Evolutionary conservation across 768 basidiomycete genomes (phyloP), one percentile per base, ranked within the genome.

Genomic region (Hirschioporus abietinus): DNA sequence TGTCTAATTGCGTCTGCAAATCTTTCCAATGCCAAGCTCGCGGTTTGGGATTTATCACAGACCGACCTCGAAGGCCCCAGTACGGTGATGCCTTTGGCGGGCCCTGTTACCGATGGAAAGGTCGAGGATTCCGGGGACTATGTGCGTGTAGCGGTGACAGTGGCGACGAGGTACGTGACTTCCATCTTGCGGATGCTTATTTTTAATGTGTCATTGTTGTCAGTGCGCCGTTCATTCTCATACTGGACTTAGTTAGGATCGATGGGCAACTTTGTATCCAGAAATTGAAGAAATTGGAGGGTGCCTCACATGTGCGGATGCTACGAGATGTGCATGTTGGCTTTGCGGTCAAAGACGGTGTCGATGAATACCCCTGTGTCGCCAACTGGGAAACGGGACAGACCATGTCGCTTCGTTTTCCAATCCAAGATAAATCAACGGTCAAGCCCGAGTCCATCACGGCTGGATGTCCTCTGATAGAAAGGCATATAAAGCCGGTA

Each of bases 1-100:
- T 61, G 60, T 24, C 23, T 61, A 25, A 15, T 61, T 25, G 60
- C 60, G 3, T 61, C 60, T 15, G 60, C 60, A 9, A 61, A 61
- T 24, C 25, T 61, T 3, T 18, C 60, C 30, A 34, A 15, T 25
- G 30, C 25, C 23, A 25, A 18, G 9, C 60, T 61, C 3, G 30
- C 60, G 12, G 25, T 61, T 1, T 61, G 60, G 60, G 60, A 61
- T 34, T 61, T 61, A 15, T 61, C 60, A 9, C 60, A 18, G 2
- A 52, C 42, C 3, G 42, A 52, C 20, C 12, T 52, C 5, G 15
- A 15, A 10, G 42, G 42, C 12, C 60, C 60, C 3, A 2, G 23
- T 15, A 25, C 23, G 10, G 60, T 25, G 23, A 2, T 61, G 17
- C 30, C 30, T 3, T 61, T 61, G 9, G 1, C 60, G 15, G 60